Base-by-base conservation (phyloP, 495 filamentous ascomycete species). In the Aspergillus sclerotiicarbonarius region DNA sequence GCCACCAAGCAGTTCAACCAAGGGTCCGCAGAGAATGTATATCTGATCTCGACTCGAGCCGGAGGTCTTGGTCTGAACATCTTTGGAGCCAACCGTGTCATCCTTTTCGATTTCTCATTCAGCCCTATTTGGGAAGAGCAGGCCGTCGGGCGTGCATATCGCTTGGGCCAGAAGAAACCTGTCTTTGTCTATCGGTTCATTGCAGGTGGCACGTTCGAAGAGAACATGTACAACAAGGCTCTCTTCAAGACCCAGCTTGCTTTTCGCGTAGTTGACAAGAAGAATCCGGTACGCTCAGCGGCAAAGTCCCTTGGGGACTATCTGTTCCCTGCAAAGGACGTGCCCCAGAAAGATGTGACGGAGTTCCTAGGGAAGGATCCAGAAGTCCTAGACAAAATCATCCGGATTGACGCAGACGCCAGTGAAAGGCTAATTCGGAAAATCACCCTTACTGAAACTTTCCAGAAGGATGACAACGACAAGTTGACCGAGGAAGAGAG, bases 171-270 rank as follows among this genome's bases (percentile, higher is more conserved):
- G 64, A 71, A 69, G 16, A 96, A 96, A 61, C 78, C 80, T 1
- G 92, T 96, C 2, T 96, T 79, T 69, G 90, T 97, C 3, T 98
- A 98, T 67, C 88, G 89, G n/a, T 84, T 98, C 52, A 72, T 88
- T 20, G 75, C 84, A 13, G 90, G 84, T 5, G 92, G 92, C 2
- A 96, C 92, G 0, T 90, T 86, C 65, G 91, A 96, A 65, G 82
- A 87, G 25, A 76, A 76, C 0, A 72, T 92, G 18, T 82, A 88
- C 55, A 90, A 91, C 65, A 83, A 82, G 44, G 78, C 85, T 1
- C 65, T 91, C 16, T 95, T 88, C 79, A 98, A 98, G 66, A 84
- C 76, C 18, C 89, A 95, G 62, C 76, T 96, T 46, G 82, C 91
- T 0, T 80, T 79, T 19, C 82, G 90, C 13, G 89, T 95, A 5